phyloP scores from a whole-genome alignment of 75 land plant genomes.

The Azolla pinnata region DNA sequence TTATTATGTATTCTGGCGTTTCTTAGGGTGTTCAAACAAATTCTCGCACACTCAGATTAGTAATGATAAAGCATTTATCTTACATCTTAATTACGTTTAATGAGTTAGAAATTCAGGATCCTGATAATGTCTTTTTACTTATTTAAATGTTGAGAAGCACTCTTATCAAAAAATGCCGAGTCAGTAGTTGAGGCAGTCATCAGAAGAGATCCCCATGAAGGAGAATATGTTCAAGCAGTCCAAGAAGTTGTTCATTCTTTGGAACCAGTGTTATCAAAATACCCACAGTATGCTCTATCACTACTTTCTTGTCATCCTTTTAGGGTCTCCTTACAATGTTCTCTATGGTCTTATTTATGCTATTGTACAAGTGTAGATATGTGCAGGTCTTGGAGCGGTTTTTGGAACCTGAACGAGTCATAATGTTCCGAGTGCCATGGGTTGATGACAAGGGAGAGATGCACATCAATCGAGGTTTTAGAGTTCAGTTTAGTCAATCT shows the following conservation, averaged over 20 bases:
- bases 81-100: too few relatives aligned
- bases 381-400: slow-evolving; percentile 85
- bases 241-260: slow-evolving; percentile 92
- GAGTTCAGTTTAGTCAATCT: slow-evolving; percentile 87
- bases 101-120: too few relatives aligned
- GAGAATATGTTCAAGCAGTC: slow-evolving; percentile 85
- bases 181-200: slow-evolving; percentile 88
- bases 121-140: slow-evolving; percentile 4
- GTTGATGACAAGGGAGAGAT: slow-evolving; percentile 95
- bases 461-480: slow-evolving; percentile 90
- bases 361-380: slow-evolving; percentile 36
- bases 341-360: slow-evolving; percentile 5
- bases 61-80: too few relatives aligned
- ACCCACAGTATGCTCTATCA: slow-evolving; percentile 56
- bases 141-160: slow-evolving; percentile 35
- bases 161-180: slow-evolving; percentile 86
- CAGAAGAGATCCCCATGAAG: slow-evolving; percentile 89
- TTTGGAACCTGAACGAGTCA: slow-evolving; percentile 84
- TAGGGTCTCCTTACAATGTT: not conserved
- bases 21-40: too few relatives aligned
- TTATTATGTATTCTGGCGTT: too few relatives aligned
- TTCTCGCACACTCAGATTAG: too few relatives aligned
- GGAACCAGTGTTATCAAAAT: slow-evolving; percentile 83
- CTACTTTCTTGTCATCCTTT: not conserved
- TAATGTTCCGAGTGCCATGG: slow-evolving; percentile 98